These are phyloP conservation scores for Incumbomyces lentus DNA, from an alignment of 2,329 filamentous ascomycete genomes.

Conservation along the genomic window DNA sequence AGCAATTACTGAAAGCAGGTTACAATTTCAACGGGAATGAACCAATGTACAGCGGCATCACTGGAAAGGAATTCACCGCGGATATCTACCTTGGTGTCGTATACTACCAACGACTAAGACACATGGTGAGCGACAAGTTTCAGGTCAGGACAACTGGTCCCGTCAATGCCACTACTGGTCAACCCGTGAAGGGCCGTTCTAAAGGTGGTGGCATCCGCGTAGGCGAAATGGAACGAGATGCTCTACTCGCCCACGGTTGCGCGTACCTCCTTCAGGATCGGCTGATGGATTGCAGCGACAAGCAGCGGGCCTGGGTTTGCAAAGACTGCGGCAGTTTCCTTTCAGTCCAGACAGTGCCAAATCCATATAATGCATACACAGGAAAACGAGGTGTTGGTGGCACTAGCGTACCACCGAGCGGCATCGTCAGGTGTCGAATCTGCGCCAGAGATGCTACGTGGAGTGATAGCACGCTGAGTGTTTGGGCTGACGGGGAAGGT, in stretches of 20 bases:
- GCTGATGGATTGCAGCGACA: slow-evolving; percentile 93
- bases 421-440: slow-evolving; percentile 65
- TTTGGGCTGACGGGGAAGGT: slow-evolving; percentile 86
- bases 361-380: slow-evolving; percentile 15
- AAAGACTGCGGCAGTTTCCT: slow-evolving; percentile 82
- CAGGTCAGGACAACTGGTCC: slow-evolving; percentile 94
- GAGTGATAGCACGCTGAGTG: slow-evolving; percentile 57
- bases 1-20: slow-evolving; percentile 87
- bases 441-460: slow-evolving; percentile 58
- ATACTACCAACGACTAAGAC: slow-evolving; percentile 93
- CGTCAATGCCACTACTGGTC: slow-evolving; percentile 78
- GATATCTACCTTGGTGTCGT: slow-evolving; percentile 97
- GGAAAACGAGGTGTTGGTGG: slow-evolving; percentile 47
- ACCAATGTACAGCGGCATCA: slow-evolving; percentile 96
- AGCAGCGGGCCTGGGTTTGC: slow-evolving; percentile 81
- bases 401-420: slow-evolving; percentile 33
- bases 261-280: slow-evolving; percentile 92
- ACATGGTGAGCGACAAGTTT: slow-evolving; percentile 99
- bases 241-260: slow-evolving; percentile 85
- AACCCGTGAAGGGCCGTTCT: slow-evolving; percentile 93
- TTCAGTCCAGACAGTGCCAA: slow-evolving; percentile 56
- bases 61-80: slow-evolving; percentile 81
- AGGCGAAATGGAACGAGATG: slow-evolving; percentile 97
- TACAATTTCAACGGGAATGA: slow-evolving; percentile 99
- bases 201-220: slow-evolving; percentile 97